Base-by-base conservation (phyloP, 352 stramenopile genomes). In the Phytophthora podocarpi region DNA sequence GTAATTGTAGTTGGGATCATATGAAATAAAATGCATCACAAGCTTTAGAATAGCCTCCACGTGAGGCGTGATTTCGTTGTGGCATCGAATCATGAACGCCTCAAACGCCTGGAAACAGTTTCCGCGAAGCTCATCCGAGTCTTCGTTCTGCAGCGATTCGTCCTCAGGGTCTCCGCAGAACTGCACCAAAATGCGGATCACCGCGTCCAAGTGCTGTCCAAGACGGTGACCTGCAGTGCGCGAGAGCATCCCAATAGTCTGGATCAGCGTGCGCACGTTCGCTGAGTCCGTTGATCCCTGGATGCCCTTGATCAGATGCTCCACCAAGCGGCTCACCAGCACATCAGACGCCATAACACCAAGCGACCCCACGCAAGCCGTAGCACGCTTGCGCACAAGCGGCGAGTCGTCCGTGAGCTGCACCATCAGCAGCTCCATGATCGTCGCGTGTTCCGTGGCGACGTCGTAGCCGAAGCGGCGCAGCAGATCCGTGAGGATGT, bases 1-100 rank as follows among this genome's bases (percentile, higher is more conserved):
- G 56, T 99, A 99, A 64, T 94, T 97, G 80, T 99, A 99, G 74
- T 99, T 99, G 0, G 97, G 97, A 66, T 99, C 97, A 72, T 98
- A 99, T 59, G 90, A 96, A 79, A 98, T 97, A 64, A 98, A 99
- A 18, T 85, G 80, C 56, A 97, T 85, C 13, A 87, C 80, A 9
- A 96, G 78, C 40, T 90, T 76, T 45, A 99, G 72, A 55, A 99
- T 98, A 24, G 77, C 72, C 39, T 93, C 78, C 50, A 99, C 83
- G 68, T 99, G 95, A n/a, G 90, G 87, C 42, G 96, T 88, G 53
- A 99, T 97, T 70, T 99, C 96, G 31, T 85, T 88, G 40, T 98
- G 96, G 85, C 97, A 99, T 34, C 96, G 87, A 54, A 97, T 72
- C 20, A 99, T 85, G 70, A 99, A 99, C 6, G 90, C 94, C 64